Evolutionary conservation across 495 filamentous ascomycete species (phyloP), one percentile per base, ranked within the genome.

Genomic region (Massariosphaeria phaeospora): DNA sequence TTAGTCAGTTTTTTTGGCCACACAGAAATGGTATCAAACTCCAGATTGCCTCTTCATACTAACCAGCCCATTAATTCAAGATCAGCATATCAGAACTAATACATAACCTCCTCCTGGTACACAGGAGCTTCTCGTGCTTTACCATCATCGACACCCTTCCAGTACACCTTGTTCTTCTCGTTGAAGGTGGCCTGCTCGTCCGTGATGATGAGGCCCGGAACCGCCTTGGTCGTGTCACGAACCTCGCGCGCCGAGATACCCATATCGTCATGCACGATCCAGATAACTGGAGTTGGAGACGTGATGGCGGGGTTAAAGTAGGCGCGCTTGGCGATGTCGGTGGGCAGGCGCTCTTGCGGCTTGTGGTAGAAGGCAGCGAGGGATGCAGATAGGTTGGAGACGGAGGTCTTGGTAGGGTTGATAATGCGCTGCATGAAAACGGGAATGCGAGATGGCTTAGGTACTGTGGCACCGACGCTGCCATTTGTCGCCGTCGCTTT

Each of bases 221-320:
- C 79, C 7, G 67, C 64, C 0, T 72, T 66, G 53, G 72, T 69
- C 3, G 77, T 84, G 42, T 84, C 75, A 38, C 76, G 64, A 33
- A 86, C 69, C 65, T 89, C 86, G 57, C 82, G 76, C 26, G 67
- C 66, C 52, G 77, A 81, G 17, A 88, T 79, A 2, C 83, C 79
- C 61, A 78, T 82, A 1, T 77, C 71, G 66, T 90, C 86, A 17
- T 73, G 72, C 0, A 84, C 83, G 4, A 90, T 79, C 86, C 86
- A 90, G 7, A 90, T 69, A 35, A 73, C 70, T 5, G 84, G 84
- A 0, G 79, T 73, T 0, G 70, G 70, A 10, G 71, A 68, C 46
- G 76, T 80, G 57, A 90, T 76, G 34, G 83, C 83, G 0, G 85
- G 85, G 59, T 88, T 78, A 46, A 76, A 77, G 62, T 84, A 90